phyloP scores from a whole-genome alignment of 2,329 filamentous ascomycete species.

The Monosporascus cannonballus region DNA sequence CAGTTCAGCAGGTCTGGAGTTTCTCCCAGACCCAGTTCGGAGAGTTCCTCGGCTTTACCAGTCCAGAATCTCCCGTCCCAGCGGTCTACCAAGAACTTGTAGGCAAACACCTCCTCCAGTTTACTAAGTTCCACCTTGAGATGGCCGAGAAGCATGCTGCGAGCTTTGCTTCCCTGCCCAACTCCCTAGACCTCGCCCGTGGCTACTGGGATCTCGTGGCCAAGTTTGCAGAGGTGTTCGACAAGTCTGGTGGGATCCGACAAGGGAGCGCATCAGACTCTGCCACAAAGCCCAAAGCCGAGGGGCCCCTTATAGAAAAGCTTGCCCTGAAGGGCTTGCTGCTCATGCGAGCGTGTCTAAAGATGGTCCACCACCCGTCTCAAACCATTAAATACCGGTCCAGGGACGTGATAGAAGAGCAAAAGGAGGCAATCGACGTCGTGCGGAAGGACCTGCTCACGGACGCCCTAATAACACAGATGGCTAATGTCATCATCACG shows the following conservation, averaged over 20 bases:
- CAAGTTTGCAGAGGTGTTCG: constrained; percentile 69
- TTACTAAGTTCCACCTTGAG: constrained; percentile 84
- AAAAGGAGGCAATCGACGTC: constrained; percentile 59
- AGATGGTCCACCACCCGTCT: constrained; percentile 74
- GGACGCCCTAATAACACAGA: constrained; percentile 68
- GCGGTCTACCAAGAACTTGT: constrained; percentile 53
- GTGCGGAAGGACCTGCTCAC: constrained; percentile 72
- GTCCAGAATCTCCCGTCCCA: constrained; percentile 48
- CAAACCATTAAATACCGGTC: constrained; percentile 81
- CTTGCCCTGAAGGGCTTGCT: constrained; percentile 78
- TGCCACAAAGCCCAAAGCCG: constrained; percentile 42
- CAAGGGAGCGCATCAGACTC: constrained; percentile 32
- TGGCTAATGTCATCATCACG: constrained; percentile 79
- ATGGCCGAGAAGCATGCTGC: constrained; percentile 76
- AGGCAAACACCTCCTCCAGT: constrained; percentile 83
- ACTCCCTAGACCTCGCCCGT: constrained; percentile 68
- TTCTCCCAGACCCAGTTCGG: constrained; percentile 72
- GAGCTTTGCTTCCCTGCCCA: constrained; percentile 76
- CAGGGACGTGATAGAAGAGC: constrained; percentile 68
- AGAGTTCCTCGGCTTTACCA: constrained; percentile 62
- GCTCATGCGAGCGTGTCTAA: constrained; percentile 73
- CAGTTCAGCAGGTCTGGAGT: constrained; percentile 75
- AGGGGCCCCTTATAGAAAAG: constrained; percentile 66
- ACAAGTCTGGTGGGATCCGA: constrained; percentile 51
- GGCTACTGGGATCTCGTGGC: constrained; percentile 82